Evolutionary conservation across 1,284 basidiomycete genomes (phyloP).

Genomic region (Leccinum cinnamomeum): DNA sequence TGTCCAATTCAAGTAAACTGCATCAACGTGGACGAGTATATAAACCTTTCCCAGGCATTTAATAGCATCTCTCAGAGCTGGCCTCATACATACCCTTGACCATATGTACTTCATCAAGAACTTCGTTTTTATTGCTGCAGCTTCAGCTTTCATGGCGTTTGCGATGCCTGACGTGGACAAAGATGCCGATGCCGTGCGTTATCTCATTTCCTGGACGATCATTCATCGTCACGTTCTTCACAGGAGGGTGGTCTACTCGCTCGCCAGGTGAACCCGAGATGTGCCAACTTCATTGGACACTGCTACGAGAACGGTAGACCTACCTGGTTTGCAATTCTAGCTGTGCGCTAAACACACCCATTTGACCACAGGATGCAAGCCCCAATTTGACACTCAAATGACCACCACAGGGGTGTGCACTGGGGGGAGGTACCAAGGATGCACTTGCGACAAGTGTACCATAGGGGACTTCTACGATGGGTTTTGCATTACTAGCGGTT

Average conservation of each 20-base stretch:
- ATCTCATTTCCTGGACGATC: background rate
- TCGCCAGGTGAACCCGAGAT: conserved; percentile 7
- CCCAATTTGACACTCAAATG: background rate
- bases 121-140: conserved; percentile 6
- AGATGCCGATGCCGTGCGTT: conserved; percentile 6
- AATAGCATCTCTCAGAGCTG: background rate
- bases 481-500: background rate
- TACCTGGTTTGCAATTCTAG: background rate
- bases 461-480: background rate
- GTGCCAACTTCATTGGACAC: background rate
- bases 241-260: background rate
- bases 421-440: background rate
- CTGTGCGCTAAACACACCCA: background rate
- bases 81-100: background rate
- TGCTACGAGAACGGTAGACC: conserved; percentile 6
- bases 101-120: conserved; percentile 5
- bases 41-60: background rate
- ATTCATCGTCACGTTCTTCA: background rate
- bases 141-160: background rate
- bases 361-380: conserved; percentile 4
- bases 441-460: conserved; percentile 5
- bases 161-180: conserved; percentile 6
- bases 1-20: background rate
- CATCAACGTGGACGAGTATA: background rate
- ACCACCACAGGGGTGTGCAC: background rate